A percentile compares a stretch with the other conserved stretches of the same genome.
phyloP scores from a whole-genome alignment of 2,329 filamentous ascomycete genomes.

The Colletotrichum coccodes region DNA sequence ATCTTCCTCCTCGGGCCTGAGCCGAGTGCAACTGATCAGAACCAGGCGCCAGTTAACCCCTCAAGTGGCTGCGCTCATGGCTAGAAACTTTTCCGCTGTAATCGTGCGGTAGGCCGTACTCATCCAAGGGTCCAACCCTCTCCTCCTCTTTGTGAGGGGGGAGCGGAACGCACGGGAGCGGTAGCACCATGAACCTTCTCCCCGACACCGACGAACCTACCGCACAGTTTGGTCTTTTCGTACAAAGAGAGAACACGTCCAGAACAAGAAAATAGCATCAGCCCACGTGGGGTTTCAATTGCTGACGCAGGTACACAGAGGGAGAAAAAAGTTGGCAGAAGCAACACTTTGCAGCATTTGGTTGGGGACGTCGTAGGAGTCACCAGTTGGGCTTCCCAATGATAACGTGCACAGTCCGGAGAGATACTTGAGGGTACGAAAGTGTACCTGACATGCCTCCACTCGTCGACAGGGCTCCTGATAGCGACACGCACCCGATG shows the following conservation, averaged over 20 bases:
- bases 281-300: slow-evolving; percentile 13
- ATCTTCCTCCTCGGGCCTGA: background rate
- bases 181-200: slow-evolving; percentile 22
- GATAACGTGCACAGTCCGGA: slow-evolving; percentile 8
- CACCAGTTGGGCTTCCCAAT: slow-evolving; percentile 1
- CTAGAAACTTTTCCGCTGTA: slow-evolving; percentile 10
- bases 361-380: background rate
- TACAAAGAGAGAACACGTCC: background rate
- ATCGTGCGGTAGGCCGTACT: slow-evolving; percentile 6
- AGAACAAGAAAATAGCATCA: background rate
- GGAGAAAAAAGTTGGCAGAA: background rate
- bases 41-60: background rate
- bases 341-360: slow-evolving; percentile 5
- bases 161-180: slow-evolving; percentile 33
- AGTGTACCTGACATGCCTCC: slow-evolving; percentile 17
- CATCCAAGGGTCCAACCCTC: slow-evolving; percentile 27
- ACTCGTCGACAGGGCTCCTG: slow-evolving; percentile 21
- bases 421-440: slow-evolving; percentile 24
- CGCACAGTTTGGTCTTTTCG: background rate
- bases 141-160: slow-evolving; percentile 12
- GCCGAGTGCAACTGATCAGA: background rate
- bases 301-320: slow-evolving; percentile 28
- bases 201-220: slow-evolving; percentile 4
- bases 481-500: slow-evolving; percentile 28
- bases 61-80: background rate